phyloP scores from a whole-genome alignment of 306 rosid species.

The Echinosophora koreensis region DNA sequence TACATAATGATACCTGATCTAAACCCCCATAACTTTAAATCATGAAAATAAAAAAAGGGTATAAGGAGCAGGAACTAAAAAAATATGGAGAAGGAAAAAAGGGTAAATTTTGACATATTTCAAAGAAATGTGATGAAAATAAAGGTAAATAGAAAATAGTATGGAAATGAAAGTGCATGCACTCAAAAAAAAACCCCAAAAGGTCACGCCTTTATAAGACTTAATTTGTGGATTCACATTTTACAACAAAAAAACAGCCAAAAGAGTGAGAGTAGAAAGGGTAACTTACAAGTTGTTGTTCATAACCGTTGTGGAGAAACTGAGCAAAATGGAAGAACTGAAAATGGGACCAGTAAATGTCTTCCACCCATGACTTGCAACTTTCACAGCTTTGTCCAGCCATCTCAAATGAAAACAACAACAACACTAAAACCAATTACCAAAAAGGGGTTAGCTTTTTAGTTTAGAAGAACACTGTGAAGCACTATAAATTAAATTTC shows the following conservation, averaged over 20 bases:
- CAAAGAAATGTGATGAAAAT: background rate
- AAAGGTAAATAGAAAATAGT: background rate
- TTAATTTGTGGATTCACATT: background rate
- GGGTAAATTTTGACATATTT: background rate
- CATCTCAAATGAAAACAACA: constrained; percentile 40
- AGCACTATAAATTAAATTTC: background rate
- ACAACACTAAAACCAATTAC: background rate
- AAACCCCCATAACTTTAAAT: background rate
- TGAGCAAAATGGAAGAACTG: constrained; percentile 59
- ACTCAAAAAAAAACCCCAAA: background rate
- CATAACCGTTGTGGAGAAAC: constrained; percentile 54
- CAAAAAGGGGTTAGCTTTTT: background rate
- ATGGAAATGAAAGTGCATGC: background rate
- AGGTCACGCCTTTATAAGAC: background rate
- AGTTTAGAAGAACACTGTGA: background rate
- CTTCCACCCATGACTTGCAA: constrained; percentile 63
- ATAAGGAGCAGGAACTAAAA: too few relatives aligned
- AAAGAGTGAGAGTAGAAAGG: background rate
- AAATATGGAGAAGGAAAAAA: too few relatives aligned
- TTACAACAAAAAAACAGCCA: background rate
- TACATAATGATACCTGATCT: too few relatives aligned
- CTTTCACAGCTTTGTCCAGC: constrained; percentile 30
- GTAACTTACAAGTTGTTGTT: constrained; percentile 62
- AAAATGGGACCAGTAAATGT: constrained; percentile 73
- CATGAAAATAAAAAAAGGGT: background rate